Evolutionary conservation across 1,284 basidiomycete species (phyloP).

Genomic region (Pseudozyma sp.): DNA sequence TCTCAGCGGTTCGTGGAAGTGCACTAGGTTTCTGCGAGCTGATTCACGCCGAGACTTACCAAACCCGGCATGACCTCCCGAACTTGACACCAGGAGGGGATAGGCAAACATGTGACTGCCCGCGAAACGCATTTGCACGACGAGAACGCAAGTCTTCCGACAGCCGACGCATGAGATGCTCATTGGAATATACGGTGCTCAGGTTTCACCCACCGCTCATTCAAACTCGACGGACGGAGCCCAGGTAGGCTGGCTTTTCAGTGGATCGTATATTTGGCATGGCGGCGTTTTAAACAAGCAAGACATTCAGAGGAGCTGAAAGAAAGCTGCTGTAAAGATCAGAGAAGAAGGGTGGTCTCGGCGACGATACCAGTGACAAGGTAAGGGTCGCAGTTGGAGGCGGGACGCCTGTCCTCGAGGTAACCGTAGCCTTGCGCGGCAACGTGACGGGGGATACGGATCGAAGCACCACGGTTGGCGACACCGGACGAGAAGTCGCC

Average conservation of each 20-base stretch:
- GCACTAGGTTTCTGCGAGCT: too few relatives aligned
- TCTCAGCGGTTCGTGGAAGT: too few relatives aligned
- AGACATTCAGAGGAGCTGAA: slow-evolving; percentile 8
- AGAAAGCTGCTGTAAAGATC: background rate
- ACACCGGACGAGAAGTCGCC: slow-evolving; percentile 91
- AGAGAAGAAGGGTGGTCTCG: slow-evolving; percentile 78
- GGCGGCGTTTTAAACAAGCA: background rate
- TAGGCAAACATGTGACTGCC: too few relatives aligned
- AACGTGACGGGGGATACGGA: slow-evolving; percentile 86
- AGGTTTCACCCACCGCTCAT: too few relatives aligned
- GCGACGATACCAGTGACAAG: slow-evolving; percentile 78
- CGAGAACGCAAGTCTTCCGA: too few relatives aligned
- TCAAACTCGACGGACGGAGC: too few relatives aligned
- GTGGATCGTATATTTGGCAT: background rate
- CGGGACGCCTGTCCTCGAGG: slow-evolving; percentile 73
- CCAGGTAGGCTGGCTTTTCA: background rate
- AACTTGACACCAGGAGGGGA: too few relatives aligned
- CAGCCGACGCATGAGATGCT: too few relatives aligned
- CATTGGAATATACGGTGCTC: too few relatives aligned
- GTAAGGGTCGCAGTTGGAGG: slow-evolving; percentile 91
- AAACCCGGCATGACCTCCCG: too few relatives aligned
- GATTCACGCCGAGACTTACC: too few relatives aligned
- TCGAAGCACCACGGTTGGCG: slow-evolving; percentile 87
- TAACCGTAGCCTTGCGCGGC: slow-evolving; percentile 93
- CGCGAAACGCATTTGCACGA: too few relatives aligned